Conservation (phyloP, 768 basidiomycete genomes). For the Rhodocollybia butyracea region DNA sequence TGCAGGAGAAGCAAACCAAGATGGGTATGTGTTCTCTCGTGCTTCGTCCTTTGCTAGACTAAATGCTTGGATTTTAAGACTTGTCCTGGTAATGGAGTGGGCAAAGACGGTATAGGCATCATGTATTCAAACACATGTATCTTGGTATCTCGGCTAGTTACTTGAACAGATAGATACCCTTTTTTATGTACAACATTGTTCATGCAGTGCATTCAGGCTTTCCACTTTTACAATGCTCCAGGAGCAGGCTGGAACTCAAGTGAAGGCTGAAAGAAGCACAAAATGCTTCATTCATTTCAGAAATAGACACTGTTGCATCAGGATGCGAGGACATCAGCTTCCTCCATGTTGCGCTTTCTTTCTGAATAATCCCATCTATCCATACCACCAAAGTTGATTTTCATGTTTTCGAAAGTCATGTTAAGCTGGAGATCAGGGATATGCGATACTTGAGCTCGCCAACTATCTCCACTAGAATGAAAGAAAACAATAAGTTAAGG, state of each 20-base stretch:
- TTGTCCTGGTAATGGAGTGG: slow-evolving; percentile 32
- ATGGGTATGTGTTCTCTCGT: slow-evolving; percentile 25
- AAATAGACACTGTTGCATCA: too few relatives aligned
- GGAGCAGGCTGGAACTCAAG: too few relatives aligned
- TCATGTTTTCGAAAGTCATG: slow-evolving; percentile 56
- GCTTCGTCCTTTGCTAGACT: background rate
- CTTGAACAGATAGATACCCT: background rate
- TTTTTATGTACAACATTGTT: background rate
- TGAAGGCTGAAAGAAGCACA: background rate
- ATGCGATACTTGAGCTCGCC: slow-evolving; percentile 69
- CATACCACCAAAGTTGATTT: slow-evolving; percentile 71
- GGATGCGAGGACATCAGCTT: slow-evolving; percentile 31
- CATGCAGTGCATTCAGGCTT: background rate
- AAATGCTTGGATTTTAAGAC: slow-evolving; percentile 18
- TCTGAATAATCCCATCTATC: slow-evolving; percentile 72
- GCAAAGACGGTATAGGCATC: too few relatives aligned
- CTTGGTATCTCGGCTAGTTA: background rate
- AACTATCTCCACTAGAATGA: slow-evolving; percentile 67
- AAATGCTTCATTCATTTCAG: too few relatives aligned
- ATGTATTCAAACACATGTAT: background rate
- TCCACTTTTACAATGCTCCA: too few relatives aligned
- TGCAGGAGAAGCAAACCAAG: slow-evolving; percentile 45
- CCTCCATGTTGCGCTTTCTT: slow-evolving; percentile 59
- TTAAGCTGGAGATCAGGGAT: slow-evolving; percentile 73
- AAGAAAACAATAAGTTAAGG: background rate